Evolutionary conservation across 495 filamentous ascomycete species (phyloP).

Genomic region (Cercophora newfieldiana): DNA sequence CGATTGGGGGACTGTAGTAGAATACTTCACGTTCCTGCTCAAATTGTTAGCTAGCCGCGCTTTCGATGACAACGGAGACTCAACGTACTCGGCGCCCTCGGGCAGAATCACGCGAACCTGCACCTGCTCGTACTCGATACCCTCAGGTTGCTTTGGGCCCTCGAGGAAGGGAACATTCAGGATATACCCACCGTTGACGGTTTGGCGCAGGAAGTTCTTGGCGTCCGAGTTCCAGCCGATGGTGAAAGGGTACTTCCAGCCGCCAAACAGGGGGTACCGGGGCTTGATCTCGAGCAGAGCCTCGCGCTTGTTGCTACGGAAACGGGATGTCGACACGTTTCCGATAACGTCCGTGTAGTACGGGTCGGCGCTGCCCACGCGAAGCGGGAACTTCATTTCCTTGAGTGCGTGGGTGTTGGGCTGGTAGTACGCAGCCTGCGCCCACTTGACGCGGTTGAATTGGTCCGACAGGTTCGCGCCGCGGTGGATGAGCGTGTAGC

Average conservation of each 20-base stretch:
- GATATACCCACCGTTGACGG: conserved; percentile 66
- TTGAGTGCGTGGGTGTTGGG: conserved; percentile 74
- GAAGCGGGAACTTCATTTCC: conserved; percentile 76
- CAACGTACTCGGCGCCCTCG: conserved; percentile 82
- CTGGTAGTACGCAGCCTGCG: conserved; percentile 72
- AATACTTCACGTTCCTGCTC: conserved; percentile 65
- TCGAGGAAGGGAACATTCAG: conserved; percentile 95
- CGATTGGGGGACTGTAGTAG: conserved; percentile 59
- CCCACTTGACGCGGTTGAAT: conserved; percentile 86
- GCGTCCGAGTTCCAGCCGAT: conserved; percentile 92
- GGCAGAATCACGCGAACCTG: conserved; percentile 81
- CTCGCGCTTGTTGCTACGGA: conserved; percentile 75
- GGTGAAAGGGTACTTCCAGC: conserved; percentile 96
- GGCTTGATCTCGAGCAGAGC: conserved; percentile 87
- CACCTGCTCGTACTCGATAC: conserved; percentile 80
- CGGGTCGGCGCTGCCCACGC: conserved; percentile 72
- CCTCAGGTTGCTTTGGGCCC: conserved; percentile 81
- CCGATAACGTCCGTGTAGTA: conserved; percentile 98
- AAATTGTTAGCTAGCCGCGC: not conserved
- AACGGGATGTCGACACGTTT: conserved; percentile 92
- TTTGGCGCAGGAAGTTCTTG: conserved; percentile 68
- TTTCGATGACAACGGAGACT: not conserved
- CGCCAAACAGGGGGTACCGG: conserved; percentile 89
- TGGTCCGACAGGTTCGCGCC: conserved; percentile 80
- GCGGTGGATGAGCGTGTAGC: conserved; percentile 84